These are phyloP conservation scores for Alternaria gaisen DNA, from an alignment of 2,329 filamentous ascomycete genomes.

Conservation along the genomic window DNA sequence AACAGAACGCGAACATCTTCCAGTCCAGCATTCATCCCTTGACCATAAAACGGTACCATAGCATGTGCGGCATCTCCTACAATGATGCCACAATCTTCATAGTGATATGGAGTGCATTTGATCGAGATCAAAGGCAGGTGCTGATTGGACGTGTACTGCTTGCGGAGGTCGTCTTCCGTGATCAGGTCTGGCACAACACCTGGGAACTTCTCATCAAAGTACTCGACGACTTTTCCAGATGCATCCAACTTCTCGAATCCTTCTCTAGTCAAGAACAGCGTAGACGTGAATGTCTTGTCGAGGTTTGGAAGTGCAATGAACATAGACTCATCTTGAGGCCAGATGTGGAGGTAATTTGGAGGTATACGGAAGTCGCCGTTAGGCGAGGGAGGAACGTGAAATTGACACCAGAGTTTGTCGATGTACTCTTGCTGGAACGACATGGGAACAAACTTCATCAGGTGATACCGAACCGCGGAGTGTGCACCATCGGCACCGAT, in stretches of 20 bases:
- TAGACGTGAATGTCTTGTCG: conserved; percentile 94
- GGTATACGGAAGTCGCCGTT: conserved; percentile 76
- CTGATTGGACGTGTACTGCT: conserved; percentile 82
- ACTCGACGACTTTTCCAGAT: conserved; percentile 68
- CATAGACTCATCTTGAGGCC: conserved; percentile 94
- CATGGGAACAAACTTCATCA: conserved; percentile 95
- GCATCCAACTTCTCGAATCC: conserved; percentile 75
- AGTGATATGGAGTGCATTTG: conserved; percentile 91
- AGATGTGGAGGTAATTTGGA: conserved; percentile 95
- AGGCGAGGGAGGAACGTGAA: conserved; percentile 72
- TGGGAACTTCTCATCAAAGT: conserved; percentile 86
- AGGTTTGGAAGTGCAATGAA: conserved; percentile 94
- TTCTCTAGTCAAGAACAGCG: conserved; percentile 81
- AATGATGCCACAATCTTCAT: conserved; percentile 77
- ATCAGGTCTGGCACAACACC: conserved; percentile 79
- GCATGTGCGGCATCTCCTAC: conserved; percentile 95
- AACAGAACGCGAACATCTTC: conserved; percentile 94
- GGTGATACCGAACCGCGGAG: conserved; percentile 86
- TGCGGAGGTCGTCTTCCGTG: conserved; percentile 69
- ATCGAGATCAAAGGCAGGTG: conserved; percentile 93
- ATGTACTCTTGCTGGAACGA: conserved; percentile 95
- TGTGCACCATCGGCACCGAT: conserved; percentile 96
- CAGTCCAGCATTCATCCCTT: conserved; percentile 96
- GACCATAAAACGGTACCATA: conserved; percentile 98
- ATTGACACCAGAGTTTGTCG: conserved; percentile 97